phyloP scores from a whole-genome alignment of 768 basidiomycete species.

The Panaeolus papilionaceus region DNA sequence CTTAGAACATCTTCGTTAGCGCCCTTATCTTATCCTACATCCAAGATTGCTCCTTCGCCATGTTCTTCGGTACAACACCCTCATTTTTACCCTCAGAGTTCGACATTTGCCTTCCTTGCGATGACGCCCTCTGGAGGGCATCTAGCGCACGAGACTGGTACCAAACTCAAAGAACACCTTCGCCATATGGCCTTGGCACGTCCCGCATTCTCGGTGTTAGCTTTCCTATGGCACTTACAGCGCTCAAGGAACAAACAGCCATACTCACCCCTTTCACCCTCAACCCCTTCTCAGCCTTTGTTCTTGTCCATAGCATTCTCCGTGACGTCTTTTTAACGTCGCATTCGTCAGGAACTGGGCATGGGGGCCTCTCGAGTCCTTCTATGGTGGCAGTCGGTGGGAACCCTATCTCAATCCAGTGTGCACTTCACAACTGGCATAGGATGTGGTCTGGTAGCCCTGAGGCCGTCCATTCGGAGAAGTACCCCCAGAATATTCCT shows the following conservation, averaged over 20 bases:
- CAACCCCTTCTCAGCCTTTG: conserved; percentile 50
- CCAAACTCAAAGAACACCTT: conserved; percentile 43
- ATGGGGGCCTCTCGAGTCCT: conserved; percentile 11
- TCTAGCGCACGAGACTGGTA: conserved; percentile 56
- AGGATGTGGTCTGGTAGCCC: conserved; percentile 56
- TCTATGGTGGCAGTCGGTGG: conserved; percentile 20
- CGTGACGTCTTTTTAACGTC: conserved; percentile 43
- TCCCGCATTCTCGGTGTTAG: conserved; percentile 42
- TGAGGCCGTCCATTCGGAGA: conserved; percentile 36
- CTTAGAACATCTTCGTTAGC: conserved; percentile 34
- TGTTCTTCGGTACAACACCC: conserved; percentile 57
- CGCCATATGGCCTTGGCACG: conserved; percentile 45
- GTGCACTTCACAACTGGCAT: conserved; percentile 65
- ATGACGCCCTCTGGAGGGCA: conserved; percentile 61
- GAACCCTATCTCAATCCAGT: conserved; percentile 44
- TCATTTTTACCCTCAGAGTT: conserved; percentile 55
- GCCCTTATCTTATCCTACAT: conserved; percentile 56
- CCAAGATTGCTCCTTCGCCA: conserved; percentile 62
- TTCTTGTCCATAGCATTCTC: conserved; percentile 53
- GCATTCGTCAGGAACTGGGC: conserved; percentile 22
- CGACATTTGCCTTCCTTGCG: conserved; percentile 59
- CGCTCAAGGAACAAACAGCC: conserved; percentile 40
- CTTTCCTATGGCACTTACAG: conserved; percentile 43
- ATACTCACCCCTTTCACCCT: conserved; percentile 35
- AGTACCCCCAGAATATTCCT: conserved; percentile 37